Base-by-base conservation (phyloP, 2,329 filamentous ascomycete genomes). In the Grosmannia penicillata region DNA sequence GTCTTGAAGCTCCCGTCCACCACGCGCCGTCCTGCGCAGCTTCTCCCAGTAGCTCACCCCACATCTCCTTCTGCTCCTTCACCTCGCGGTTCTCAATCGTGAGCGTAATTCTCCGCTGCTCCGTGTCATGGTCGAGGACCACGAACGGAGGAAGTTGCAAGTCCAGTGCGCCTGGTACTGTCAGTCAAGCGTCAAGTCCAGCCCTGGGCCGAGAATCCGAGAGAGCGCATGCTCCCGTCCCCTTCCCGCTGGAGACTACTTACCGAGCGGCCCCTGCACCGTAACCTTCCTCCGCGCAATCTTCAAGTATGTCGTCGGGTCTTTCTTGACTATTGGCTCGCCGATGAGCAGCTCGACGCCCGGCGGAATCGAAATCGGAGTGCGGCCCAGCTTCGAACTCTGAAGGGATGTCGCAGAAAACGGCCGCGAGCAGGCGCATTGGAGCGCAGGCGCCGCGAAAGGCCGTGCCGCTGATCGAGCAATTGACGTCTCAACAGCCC, bases 1-100 rank as follows among this genome's bases (percentile, higher is more conserved):
- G n/a, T n/a, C n/a, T n/a, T n/a, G n/a, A n/a, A n/a, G n/a, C n/a
- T n/a, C n/a, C n/a, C n/a, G n/a, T 33, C 15, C 2, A 30, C 21
- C 17, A 4, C 17, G 15, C 18, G 9, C 7, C 17, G 4, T 22
- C 23, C 7, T 35, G 21, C 27, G 8, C 15, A 6, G 15, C 19
- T 36, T 15, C 21, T 21, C 19, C 5, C 18, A n/a, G 14, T 14
- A 11, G 43, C 53, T 33, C 51, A 94, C 89, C 91, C 91, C 91
- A 96, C 87, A 96, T 96, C 58, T 82, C 82, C 55, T 79, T 78
- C 60, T 96, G 89, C 45, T 82, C 68, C 61, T 78, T 78, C 38
- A 75, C 58, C 15, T 74, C 62, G 15, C 66, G 59, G 58, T 96
- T 72, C 52, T 78, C 59, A 10, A 98, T 75, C 39, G 66, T 74